Percentiles rank a stretch among this genome's conserved stretches.
Evolutionary conservation across 1,284 basidiomycete genomes (phyloP).

Genomic region (Anthracocystis walkeri): DNA sequence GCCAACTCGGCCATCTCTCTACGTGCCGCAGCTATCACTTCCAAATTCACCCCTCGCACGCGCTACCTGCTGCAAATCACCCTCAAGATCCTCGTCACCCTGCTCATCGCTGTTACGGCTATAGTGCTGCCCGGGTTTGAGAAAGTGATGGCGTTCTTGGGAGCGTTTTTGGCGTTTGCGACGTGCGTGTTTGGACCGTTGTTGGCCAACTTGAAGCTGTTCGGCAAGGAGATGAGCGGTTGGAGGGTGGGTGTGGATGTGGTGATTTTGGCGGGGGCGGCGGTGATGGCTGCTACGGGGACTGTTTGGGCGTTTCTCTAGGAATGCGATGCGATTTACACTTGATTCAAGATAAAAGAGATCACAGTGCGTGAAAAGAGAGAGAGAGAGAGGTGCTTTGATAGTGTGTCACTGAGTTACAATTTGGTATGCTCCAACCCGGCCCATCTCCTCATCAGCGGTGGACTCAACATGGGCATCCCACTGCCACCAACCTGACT

Average conservation of each 20-base stretch:
- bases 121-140: conserved; percentile 83
- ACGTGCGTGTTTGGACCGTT: conserved; percentile 69
- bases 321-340: neutral
- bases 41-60: conserved; percentile 23
- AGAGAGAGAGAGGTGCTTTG: neutral
- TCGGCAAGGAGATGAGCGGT: conserved; percentile 39
- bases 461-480: conserved; percentile 33
- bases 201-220: conserved; percentile 57
- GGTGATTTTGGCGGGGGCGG: conserved; percentile 45
- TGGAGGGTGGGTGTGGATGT: conserved; percentile 47
- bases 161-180: conserved; percentile 84
- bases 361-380: neutral
- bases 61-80: conserved; percentile 18
- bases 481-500: neutral
- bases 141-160: conserved; percentile 88
- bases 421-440: conserved; percentile 51
- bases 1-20: conserved; percentile 48
- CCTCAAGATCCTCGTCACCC: conserved; percentile 52
- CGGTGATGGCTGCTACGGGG: conserved; percentile 58
- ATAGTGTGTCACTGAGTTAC: conserved; percentile 7
- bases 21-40: conserved; percentile 25
- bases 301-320: conserved; percentile 61
- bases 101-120: conserved; percentile 57
- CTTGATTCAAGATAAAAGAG: neutral
- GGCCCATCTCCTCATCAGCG: conserved; percentile 39